Evolutionary conservation across 306 rosid species (phyloP), one percentile per base, ranked within the genome.

Genomic region (Cucurbita maxima): DNA sequence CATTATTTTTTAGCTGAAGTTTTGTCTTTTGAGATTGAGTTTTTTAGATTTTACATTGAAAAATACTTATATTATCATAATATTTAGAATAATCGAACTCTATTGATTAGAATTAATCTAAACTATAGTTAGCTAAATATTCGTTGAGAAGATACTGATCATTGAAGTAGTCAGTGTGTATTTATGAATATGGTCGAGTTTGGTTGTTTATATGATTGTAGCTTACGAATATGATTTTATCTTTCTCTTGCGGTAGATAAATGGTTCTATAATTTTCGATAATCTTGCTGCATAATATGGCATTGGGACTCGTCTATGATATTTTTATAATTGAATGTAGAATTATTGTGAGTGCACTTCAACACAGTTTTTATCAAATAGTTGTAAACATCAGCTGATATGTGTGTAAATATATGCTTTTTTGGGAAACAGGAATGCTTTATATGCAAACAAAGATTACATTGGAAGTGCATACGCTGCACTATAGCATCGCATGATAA

Each of bases 381-480:
- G 59, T 71, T 20, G 48, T 14, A 30, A 34, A 53, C 40, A 30
- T 47, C 12, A 19, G 40, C 38, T 45, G 10, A 40, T 63, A 7
- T n/a, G 16, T n/a, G 34, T 61, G 22, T 34, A 60, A 43, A 44
- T 40, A 50, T 66, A 34, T 72, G 18, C 38, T 55, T 59, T 30
- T 47, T 63, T 43, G 61, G 52, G 74, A 74, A 75, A 50, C 83
- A 93, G 97, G 90, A 58, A 72, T 93, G 97, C 85, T 90, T 83
- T 81, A 10, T 90, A 66, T 93, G 97, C 87, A 90, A 84, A 76
- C 88, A 84, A 68, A 85, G 76, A 40, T 8, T 50, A 51, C 82
- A 82, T 25, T 93, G 88, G 88, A 81, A 82, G 77, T 90, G 98
- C 79, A 86, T 80, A 34, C 80, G 83, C 53, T 90, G 98, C 80